Percentiles rank a stretch among this genome's conserved stretches.
These are phyloP conservation scores for Phragmites australis DNA, from an alignment of 176 grass and related monocot genomes.

Conservation along the genomic window DNA sequence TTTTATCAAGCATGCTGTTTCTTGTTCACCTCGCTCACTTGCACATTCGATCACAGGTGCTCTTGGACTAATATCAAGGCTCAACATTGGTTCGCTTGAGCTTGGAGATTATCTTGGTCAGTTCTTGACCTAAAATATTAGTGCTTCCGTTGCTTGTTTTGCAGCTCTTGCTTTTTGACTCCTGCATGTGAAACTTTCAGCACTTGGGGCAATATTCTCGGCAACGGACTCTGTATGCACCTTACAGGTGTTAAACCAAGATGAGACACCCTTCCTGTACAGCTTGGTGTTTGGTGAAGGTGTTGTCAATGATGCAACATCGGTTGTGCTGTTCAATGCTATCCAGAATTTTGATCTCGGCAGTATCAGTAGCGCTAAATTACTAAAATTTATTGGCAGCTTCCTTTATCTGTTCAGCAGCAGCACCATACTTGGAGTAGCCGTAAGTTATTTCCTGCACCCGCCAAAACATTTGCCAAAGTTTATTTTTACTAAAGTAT, in stretches of 20 bases:
- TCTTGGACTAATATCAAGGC: conserved; percentile 58
- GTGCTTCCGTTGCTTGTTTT: neutral
- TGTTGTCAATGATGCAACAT: conserved; percentile 97
- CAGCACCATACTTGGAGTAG: conserved; percentile 84
- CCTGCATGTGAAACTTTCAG: conserved; percentile 42
- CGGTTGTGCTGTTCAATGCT: conserved; percentile 90
- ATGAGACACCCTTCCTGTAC: conserved; percentile 92
- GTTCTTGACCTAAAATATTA: neutral
- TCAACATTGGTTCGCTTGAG: conserved; percentile 75
- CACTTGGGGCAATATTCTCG: conserved; percentile 93
- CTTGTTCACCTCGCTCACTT: neutral
- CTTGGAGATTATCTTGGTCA: conserved; percentile 88
- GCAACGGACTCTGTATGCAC: conserved; percentile 97
- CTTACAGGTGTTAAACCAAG: conserved; percentile 92
- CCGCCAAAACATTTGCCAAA: neutral
- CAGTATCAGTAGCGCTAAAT: conserved; percentile 41
- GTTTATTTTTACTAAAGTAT: conserved; percentile 21
- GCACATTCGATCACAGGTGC: conserved; percentile 52
- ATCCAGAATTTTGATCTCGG: conserved; percentile 74
- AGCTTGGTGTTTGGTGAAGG: conserved; percentile 97
- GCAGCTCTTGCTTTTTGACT: conserved; percentile 37
- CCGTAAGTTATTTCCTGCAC: conserved; percentile 62
- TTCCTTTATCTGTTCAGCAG: conserved; percentile 72
- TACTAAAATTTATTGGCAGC: conserved; percentile 59
- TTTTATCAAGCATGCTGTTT: conserved; percentile 12